Base-by-base conservation (phyloP, 352 stramenopile species). In the Paralagenidium karlingii region DNA sequence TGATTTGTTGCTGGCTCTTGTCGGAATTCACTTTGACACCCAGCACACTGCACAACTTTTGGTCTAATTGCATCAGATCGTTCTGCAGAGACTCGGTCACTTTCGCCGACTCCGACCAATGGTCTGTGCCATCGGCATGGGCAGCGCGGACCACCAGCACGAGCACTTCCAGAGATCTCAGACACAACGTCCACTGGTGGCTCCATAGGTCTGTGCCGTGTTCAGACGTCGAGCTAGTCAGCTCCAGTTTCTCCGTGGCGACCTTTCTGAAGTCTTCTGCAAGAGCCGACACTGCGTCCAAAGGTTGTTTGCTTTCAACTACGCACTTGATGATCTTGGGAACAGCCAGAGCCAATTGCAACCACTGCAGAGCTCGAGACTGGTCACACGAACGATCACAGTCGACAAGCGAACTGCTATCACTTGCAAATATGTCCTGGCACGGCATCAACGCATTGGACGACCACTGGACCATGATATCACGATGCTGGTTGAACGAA, bases 401-500 rank as follows among this genome's bases (percentile, higher is more conserved):
- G 30, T 85, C 68, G 8, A 68, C 51, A 12, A 86, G 65, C 30
- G 55, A 44, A 2, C 42, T 39, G 5, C 29, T 33, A 33, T 81
- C 62, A 10, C 47, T 43, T 0, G 58, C 44, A 45, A 85, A 88
- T 24, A 51, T 53, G 26, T 60, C 52, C 3, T 57, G 43, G 0
- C 57, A 53, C 3, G 59, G 39, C 3, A 82, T 53, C 9, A 61
- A 53, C 3, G 51, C 38, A 19, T 60, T 29, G 20, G 55, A 46
- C 21, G 52, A 68, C 78, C 78, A 91, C 26, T 77, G 43, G 11
- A 91, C 78, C 34, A 83, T 46, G 26, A 91, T 65, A 28, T 82
- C 69, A 24, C 78, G 71, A 44, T 91, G 69, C 40, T 91, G 73
- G 51, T 91, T 91, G n/a, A 49, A 49, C 3, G 71, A 82, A 15